phyloP scores from a whole-genome alignment of 495 filamentous ascomycete genomes.

The Aspergillus cristatus region DNA sequence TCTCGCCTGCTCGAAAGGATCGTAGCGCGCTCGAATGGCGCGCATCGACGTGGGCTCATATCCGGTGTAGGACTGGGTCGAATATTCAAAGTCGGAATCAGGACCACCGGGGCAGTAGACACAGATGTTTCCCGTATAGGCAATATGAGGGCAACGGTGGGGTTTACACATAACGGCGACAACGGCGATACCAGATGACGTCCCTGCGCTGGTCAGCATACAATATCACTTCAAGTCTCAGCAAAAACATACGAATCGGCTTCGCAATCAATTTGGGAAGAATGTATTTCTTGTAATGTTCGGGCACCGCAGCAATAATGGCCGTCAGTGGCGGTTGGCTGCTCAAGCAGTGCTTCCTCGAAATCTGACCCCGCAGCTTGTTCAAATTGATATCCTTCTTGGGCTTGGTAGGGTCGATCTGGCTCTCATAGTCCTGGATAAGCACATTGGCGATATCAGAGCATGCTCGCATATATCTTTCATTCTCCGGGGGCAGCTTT shows the following conservation, averaged over 20 bases:
- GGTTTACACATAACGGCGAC: conserved; percentile 99
- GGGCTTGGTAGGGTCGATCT: conserved; percentile 57
- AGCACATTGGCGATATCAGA: conserved; percentile 89
- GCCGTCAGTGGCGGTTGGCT: conserved; percentile 86
- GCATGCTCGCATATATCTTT: conserved; percentile 86
- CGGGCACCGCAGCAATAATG: conserved; percentile 94
- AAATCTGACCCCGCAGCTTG: conserved; percentile 71
- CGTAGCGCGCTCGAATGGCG: conserved; percentile 92
- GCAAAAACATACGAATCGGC: conserved; percentile 63
- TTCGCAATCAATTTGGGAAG: conserved; percentile 92
- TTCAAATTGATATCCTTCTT: conserved; percentile 91
- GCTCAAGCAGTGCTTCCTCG: conserved; percentile 81
- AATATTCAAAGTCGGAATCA: conserved; percentile 97
- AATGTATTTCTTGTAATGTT: conserved; percentile 99
- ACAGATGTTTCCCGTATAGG: conserved; percentile 96
- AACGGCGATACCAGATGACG: conserved; percentile 95
- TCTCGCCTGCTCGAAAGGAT: conserved; percentile 94
- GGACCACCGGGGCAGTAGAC: conserved; percentile 97
- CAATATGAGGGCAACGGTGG: conserved; percentile 93
- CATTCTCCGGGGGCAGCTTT: conserved; percentile 80
- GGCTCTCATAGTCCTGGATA: conserved; percentile 83
- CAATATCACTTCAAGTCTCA: neutral
- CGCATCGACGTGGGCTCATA: conserved; percentile 98
- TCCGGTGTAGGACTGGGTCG: conserved; percentile 94
- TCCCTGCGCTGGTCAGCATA: conserved; percentile 42